These are phyloP conservation scores for Asclepias syriaca DNA, from an alignment of 257 asterid genomes.

Conservation along the genomic window DNA sequence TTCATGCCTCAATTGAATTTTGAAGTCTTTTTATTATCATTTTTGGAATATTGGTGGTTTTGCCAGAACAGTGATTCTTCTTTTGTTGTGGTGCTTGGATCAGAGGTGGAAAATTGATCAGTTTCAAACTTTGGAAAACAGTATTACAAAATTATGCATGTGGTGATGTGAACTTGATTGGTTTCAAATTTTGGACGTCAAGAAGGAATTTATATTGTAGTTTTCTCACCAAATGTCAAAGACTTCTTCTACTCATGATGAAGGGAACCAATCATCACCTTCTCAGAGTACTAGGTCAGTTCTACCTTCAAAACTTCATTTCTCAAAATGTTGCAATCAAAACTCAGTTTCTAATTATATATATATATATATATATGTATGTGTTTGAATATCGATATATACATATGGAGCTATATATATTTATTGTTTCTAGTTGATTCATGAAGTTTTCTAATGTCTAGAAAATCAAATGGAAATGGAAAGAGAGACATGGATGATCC, in stretches of 20 bases:
- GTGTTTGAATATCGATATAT: too few species aligned
- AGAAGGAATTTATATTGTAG: conserved; percentile 30
- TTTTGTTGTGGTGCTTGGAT: neutral
- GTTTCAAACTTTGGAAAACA: neutral
- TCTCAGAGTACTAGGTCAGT: conserved; percentile 46
- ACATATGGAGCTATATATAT: neutral
- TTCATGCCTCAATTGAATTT: neutral
- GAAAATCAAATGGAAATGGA: conserved; percentile 54
- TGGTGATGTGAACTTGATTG: conserved; percentile 16
- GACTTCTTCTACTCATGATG: conserved; percentile 39
- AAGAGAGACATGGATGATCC: conserved; percentile 62
- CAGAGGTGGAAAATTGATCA: neutral
- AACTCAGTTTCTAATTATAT: neutral
- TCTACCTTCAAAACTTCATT: conserved; percentile 6
- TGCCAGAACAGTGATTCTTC: neutral
- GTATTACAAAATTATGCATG: neutral
- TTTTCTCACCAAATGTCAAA: conserved; percentile 57
- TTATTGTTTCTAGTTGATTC: neutral
- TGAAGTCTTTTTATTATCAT: neutral
- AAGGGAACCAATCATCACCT: conserved; percentile 34
- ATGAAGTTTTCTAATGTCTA: conserved; percentile 26
- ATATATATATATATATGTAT: too few species aligned
- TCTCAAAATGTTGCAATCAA: conserved; percentile 3
- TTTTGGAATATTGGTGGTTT: neutral
- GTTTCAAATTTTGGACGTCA: conserved; percentile 36